Evolutionary conservation across 2,329 filamentous ascomycete species (phyloP), one percentile per base, ranked within the genome.

Genomic region (Penicillium italicum): DNA sequence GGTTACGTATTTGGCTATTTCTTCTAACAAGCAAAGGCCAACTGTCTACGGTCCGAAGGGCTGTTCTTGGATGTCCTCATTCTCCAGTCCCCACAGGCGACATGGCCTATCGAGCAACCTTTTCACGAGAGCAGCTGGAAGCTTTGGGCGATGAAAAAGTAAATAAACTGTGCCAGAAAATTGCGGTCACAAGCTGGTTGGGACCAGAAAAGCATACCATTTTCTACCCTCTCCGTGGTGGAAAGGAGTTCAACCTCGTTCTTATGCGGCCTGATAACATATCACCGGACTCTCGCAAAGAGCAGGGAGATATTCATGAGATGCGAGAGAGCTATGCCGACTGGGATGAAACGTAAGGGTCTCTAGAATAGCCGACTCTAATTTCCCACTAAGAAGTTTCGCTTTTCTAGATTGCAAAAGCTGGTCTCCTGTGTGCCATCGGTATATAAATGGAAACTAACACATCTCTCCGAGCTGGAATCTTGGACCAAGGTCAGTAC

Each of bases 401-500:
- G 33, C n/a, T 16, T 41, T 22, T 45, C 11, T 49, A 64, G 62
- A 18, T 22, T 64, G 9, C 43, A 44, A 34, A 66, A 66, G 26
- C 70, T 79, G 24, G 67, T 79, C 4, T 71, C 72, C 1, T 76
- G 77, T 31, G 82, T 87, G 0, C 77, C 81, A 34, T 75, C 72
- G 0, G 83, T 87, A 0, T 79, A 82, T 31, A 89, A 87, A 67
- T 89, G 86, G 86, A 86, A 84, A 65, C 68, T 89, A 12, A 50
- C 87, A 79, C 76, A 81, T 40, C 59, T 58, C 3, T 18, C 36
- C 0, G 45, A 75, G 68, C 72, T 55, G 67, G 72, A 5, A 74
- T 81, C 55, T 64, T 85, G 60, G 72, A 75, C 14, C 5, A 62
- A 56, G 50, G 62, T 63, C 2, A 16, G 10, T 10, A 47, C 3